A percentile compares a stretch with the other conserved stretches of the same genome.
phyloP scores from a whole-genome alignment of 306 rosid species.

The Benincasa hispida region DNA sequence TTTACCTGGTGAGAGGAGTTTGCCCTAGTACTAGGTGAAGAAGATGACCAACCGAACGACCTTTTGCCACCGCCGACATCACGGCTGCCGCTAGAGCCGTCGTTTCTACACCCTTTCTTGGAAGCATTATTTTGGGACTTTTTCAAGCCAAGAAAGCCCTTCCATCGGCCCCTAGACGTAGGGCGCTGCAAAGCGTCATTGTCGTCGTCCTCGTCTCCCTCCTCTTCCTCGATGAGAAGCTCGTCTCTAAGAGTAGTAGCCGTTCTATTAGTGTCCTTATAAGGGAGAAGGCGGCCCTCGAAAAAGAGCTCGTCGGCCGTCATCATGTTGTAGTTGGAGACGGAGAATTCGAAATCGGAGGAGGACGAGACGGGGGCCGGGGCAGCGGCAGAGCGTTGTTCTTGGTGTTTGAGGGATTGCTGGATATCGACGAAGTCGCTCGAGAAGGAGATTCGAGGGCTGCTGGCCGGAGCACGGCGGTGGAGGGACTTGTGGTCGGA shows the following conservation, averaged over 20 bases:
- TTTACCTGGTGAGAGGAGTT: background rate
- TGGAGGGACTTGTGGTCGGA: conserved; percentile 46
- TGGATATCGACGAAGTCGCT: conserved; percentile 71
- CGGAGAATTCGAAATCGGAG: conserved; percentile 69
- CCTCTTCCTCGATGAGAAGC: conserved; percentile 32
- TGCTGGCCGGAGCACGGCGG: conserved; percentile 48
- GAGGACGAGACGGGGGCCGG: conserved; percentile 15
- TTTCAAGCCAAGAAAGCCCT: conserved; percentile 65
- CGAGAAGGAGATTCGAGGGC: conserved; percentile 92
- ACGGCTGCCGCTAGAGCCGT: background rate
- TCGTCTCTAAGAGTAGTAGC: conserved; percentile 64
- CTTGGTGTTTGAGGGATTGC: conserved; percentile 34
- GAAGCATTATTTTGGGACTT: conserved; percentile 25
- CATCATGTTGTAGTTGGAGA: conserved; percentile 69
- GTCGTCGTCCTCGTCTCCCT: background rate
- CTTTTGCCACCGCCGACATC: background rate
- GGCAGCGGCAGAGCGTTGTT: conserved; percentile 11
- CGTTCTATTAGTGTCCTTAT: conserved; percentile 9
- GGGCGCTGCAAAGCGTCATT: conserved; percentile 31
- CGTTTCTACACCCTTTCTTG: background rate
- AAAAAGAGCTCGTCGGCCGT: conserved; percentile 85
- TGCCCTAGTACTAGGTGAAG: background rate
- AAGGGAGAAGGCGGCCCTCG: conserved; percentile 63
- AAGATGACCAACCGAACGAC: background rate
- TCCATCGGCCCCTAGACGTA: conserved; percentile 57